Conservation (phyloP, 2,329 filamentous ascomycete species). For the Colletotrichum tanaceti region DNA sequence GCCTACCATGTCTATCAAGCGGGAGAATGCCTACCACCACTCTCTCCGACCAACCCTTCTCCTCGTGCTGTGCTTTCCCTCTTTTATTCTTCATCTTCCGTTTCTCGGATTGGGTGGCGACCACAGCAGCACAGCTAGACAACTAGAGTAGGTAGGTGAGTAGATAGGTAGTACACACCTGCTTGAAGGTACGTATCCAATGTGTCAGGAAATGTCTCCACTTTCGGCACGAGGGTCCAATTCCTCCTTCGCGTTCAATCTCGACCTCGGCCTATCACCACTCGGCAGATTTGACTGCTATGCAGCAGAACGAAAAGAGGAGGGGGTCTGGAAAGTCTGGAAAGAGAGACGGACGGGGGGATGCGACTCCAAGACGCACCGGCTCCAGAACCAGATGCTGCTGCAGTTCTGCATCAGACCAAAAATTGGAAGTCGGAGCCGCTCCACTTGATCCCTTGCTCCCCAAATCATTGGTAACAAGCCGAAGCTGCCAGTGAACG, state of each 20-base stretch:
- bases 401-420: slow-evolving; percentile 2
- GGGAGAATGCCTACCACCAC: slow-evolving; percentile 1
- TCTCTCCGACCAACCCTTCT: background rate
- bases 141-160: slow-evolving; percentile 17
- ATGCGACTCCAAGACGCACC: slow-evolving; percentile 8
- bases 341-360: background rate
- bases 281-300: slow-evolving; percentile 25
- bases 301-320: background rate
- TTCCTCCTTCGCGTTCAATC: slow-evolving; percentile 21
- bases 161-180: too few species aligned
- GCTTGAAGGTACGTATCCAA: slow-evolving; percentile 17
- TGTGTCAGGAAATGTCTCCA: slow-evolving; percentile 31
- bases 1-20: slow-evolving; percentile 9
- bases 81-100: slow-evolving; percentile 7
- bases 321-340: background rate
- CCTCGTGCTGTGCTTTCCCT: slow-evolving; percentile 9
- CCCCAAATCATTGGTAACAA: slow-evolving; percentile 32
- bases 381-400: slow-evolving; percentile 8
- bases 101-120: slow-evolving; percentile 3
- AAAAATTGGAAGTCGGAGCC: background rate
- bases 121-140: too few species aligned
- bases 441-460: slow-evolving; percentile 25
- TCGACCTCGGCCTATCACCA: slow-evolving; percentile 37
- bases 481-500: slow-evolving; percentile 17
- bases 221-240: slow-evolving; percentile 27